Conservation (phyloP, 495 filamentous ascomycete species). For the Penicillium salamii region DNA sequence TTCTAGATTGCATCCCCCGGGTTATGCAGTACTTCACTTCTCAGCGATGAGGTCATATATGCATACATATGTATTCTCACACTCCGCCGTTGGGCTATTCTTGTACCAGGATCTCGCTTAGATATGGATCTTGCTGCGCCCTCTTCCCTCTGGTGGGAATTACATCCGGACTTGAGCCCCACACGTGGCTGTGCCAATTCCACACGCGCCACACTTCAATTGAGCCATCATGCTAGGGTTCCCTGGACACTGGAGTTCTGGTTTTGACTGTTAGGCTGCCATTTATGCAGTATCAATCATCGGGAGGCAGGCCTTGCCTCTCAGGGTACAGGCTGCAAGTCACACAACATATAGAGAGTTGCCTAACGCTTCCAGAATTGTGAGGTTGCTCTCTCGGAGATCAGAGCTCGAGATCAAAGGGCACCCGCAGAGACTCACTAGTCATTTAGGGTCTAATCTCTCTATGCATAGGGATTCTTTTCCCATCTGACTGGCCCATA, state of each 20-base stretch:
- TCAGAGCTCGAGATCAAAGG: too few relatives aligned
- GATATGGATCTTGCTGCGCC: neutral
- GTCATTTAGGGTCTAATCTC: too few relatives aligned
- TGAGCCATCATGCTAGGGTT: neutral
- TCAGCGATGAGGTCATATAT: neutral
- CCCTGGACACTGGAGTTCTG: neutral
- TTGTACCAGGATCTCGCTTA: neutral
- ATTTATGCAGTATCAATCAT: neutral
- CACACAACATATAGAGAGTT: neutral
- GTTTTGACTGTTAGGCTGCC: neutral
- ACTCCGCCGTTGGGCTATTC: neutral
- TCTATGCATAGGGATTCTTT: too few relatives aligned
- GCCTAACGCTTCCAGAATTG: neutral
- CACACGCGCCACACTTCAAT: neutral
- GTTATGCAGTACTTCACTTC: neutral
- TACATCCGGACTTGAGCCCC: neutral
- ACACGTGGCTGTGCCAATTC: neutral
- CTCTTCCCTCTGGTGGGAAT: neutral
- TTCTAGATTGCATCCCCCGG: neutral
- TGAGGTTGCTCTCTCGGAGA: too few relatives aligned
- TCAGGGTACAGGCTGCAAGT: neutral
- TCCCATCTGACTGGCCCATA: neutral
- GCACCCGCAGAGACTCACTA: too few relatives aligned
- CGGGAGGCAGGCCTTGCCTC: neutral
- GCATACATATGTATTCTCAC: too few relatives aligned